These are phyloP conservation scores for Aotearoamyces nothofagi DNA, from an alignment of 2,329 filamentous ascomycete species.

Conservation along the genomic window DNA sequence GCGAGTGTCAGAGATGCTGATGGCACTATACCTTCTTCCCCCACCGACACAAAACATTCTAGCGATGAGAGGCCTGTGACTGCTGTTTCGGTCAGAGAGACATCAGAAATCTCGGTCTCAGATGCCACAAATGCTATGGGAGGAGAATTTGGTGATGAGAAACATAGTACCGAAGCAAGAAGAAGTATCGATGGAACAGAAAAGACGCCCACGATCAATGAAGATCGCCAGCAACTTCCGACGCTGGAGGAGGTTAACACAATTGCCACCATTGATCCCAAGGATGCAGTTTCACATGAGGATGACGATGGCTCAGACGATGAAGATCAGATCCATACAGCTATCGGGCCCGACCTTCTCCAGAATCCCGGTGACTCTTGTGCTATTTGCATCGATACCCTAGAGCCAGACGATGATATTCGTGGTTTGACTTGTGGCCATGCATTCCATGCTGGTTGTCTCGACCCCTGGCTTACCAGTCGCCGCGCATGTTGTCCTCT, in stretches of 20 bases:
- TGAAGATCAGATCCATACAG: slow-evolving; percentile 64
- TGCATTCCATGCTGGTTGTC: slow-evolving; percentile 88
- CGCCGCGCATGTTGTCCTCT: slow-evolving; percentile 90
- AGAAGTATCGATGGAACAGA: slow-evolving; percentile 12
- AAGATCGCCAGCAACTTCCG: slow-evolving; percentile 11
- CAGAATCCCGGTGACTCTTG: slow-evolving; percentile 80
- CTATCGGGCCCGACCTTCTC: slow-evolving; percentile 67
- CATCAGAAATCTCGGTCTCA: slow-evolving; percentile 5
- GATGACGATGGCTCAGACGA: slow-evolving; percentile 62
- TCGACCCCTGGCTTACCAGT: slow-evolving; percentile 93
- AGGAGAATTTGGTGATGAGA: slow-evolving; percentile 6
- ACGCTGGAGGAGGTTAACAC: slow-evolving; percentile 12
- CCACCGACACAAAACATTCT: slow-evolving; percentile 21
- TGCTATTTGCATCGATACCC: slow-evolving; percentile 86
- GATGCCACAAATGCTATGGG: slow-evolving; percentile 6
- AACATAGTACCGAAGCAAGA: slow-evolving; percentile 9
- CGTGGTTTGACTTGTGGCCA: slow-evolving; percentile 93
- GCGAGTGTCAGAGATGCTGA: slow-evolving; percentile 57
- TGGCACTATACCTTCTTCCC: slow-evolving; percentile 29
- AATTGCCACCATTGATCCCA: slow-evolving; percentile 20
- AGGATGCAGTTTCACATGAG: slow-evolving; percentile 26
- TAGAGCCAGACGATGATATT: slow-evolving; percentile 93
- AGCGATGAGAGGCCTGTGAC: slow-evolving; percentile 11
- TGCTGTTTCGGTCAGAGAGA: slow-evolving; percentile 8
- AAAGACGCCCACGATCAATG: slow-evolving; percentile 10